Evolutionary conservation across 805 yeast genomes (phyloP).

Genomic region (Pichia manshurica): DNA sequence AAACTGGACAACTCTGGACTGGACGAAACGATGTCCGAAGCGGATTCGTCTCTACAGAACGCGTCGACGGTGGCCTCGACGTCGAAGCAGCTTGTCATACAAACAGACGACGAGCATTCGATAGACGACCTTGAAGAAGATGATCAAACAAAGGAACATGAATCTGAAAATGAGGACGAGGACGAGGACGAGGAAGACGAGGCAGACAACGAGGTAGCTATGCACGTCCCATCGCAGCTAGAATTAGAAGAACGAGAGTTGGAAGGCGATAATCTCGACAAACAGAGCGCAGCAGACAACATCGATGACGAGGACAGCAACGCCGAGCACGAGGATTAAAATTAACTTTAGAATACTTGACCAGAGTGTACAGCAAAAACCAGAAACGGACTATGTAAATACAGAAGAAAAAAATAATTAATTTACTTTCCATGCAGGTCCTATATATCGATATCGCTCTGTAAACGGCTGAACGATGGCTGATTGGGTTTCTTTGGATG

Average conservation of each 20-base stretch:
- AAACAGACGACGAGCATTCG: too few relatives aligned
- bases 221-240: constrained; percentile 13
- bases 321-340: constrained; percentile 13
- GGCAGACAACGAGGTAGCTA: constrained; percentile 16
- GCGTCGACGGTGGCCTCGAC: constrained; percentile 14
- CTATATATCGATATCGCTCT: too few relatives aligned
- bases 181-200: constrained; percentile 18
- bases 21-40: constrained; percentile 9
- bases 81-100: background rate
- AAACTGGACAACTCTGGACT: constrained; percentile 7
- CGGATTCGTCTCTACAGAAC: background rate
- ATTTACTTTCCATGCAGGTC: too few relatives aligned
- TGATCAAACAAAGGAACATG: constrained; percentile 16
- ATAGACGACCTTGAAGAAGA: constrained; percentile 11
- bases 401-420: too few relatives aligned
- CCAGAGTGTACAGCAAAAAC: too few relatives aligned
- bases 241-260: constrained; percentile 1
- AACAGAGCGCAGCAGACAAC: constrained; percentile 15
- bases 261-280: background rate
- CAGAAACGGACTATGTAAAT: too few relatives aligned
- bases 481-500: constrained; percentile 28
- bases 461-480: constrained; percentile 14
- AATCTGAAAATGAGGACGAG: constrained; percentile 15
- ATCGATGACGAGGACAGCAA: constrained; percentile 18
- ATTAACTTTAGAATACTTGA: background rate